A percentile compares a stretch with the other conserved stretches of the same genome.
Evolutionary conservation across 2,329 filamentous ascomycete species (phyloP).

Genomic region (Cadophora sp.): DNA sequence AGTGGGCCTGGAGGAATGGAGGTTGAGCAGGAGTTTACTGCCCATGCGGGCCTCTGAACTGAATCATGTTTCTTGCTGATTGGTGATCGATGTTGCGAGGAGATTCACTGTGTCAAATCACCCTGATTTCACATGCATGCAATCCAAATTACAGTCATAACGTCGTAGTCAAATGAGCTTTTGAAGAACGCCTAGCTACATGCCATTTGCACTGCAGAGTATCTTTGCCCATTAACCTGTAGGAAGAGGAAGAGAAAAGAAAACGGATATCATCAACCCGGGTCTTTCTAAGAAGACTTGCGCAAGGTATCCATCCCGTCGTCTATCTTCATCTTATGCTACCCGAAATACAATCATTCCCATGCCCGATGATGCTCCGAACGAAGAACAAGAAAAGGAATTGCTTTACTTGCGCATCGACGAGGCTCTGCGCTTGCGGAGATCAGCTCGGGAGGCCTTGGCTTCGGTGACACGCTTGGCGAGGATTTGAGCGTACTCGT

Average conservation of each 20-base stretch:
- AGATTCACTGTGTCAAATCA: too few species aligned
- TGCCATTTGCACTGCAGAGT: slow-evolving; percentile 28
- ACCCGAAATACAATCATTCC: slow-evolving; percentile 24
- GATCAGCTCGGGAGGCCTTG: slow-evolving; percentile 91
- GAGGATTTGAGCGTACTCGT: slow-evolving; percentile 95
- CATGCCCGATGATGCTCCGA: slow-evolving; percentile 21
- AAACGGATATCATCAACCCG: slow-evolving; percentile 18
- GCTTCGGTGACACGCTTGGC: slow-evolving; percentile 97
- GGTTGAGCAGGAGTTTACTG: too few species aligned
- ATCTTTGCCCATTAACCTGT: slow-evolving; percentile 21
- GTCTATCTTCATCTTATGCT: slow-evolving; percentile 23
- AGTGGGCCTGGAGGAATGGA: too few species aligned
- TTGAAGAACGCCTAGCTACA: slow-evolving; percentile 38
- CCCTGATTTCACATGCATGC: not conserved
- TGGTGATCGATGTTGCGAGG: too few species aligned
- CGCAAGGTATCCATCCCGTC: slow-evolving; percentile 16
- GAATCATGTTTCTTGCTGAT: too few species aligned
- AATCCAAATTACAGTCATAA: slow-evolving; percentile 10
- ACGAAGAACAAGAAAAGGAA: slow-evolving; percentile 23
- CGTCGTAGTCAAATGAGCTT: slow-evolving; percentile 30
- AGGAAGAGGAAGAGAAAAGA: slow-evolving; percentile 15
- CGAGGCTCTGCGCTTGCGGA: slow-evolving; percentile 95
- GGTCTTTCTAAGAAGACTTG: not conserved
- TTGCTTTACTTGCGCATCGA: slow-evolving; percentile 86
- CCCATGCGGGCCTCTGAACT: too few species aligned